Conservation (phyloP, 1,284 basidiomycete genomes). For the Porodaedalea pini region DNA sequence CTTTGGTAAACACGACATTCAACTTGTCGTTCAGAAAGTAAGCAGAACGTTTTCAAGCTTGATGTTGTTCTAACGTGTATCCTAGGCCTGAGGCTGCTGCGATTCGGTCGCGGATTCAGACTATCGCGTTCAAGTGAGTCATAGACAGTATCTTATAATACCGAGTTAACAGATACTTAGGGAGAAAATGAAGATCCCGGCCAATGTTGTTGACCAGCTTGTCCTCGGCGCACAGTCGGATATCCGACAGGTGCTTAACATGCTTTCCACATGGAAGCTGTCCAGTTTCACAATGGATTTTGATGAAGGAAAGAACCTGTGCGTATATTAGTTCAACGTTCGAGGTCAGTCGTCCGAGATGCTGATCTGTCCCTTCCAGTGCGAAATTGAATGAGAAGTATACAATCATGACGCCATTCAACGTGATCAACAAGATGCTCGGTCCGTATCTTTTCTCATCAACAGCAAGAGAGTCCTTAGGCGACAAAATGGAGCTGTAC, state of each 20-base stretch:
- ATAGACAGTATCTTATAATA: constrained; percentile 3
- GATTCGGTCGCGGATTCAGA: constrained; percentile 83
- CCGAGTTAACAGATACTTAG: constrained; percentile 36
- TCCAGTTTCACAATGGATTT: constrained; percentile 78
- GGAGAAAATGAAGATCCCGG: constrained; percentile 89
- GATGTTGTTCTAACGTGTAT: constrained; percentile 16
- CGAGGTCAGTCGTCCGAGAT: too few relatives aligned
- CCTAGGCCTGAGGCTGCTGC: constrained; percentile 68
- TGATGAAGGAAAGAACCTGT: constrained; percentile 89
- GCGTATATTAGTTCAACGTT: constrained; percentile 38
- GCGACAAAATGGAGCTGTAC: constrained; percentile 93
- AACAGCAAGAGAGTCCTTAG: constrained; percentile 77
- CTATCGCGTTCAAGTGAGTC: constrained; percentile 82
- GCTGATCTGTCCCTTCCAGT: constrained; percentile 39
- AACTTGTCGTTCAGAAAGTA: constrained; percentile 77
- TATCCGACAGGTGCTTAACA: constrained; percentile 95
- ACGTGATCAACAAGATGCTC: constrained; percentile 80
- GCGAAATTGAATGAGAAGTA: constrained; percentile 91
- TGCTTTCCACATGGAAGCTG: constrained; percentile 95
- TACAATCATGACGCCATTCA: constrained; percentile 86
- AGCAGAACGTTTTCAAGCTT: constrained; percentile 23
- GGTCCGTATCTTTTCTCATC: constrained; percentile 87
- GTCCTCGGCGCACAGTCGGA: constrained; percentile 88
- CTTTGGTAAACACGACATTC: constrained; percentile 73
- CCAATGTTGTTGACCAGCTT: constrained; percentile 90